phyloP scores from a whole-genome alignment of 2,329 filamentous ascomycete genomes.

The Bipolaris cookei region DNA sequence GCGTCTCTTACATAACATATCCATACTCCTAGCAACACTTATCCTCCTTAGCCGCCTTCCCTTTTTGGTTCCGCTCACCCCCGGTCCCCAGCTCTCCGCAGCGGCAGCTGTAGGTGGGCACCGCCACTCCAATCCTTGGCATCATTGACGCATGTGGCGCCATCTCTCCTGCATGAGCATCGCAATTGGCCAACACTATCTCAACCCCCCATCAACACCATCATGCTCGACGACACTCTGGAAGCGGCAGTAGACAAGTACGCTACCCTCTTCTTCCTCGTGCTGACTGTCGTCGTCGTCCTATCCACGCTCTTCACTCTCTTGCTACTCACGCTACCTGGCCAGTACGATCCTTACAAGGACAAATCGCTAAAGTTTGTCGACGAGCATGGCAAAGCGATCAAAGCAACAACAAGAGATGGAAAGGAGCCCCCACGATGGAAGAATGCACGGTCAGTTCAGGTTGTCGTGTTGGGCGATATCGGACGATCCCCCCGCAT shows the following conservation, averaged over 20 bases:
- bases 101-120: not conserved
- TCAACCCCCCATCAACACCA: conserved; percentile 6
- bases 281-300: conserved; percentile 50
- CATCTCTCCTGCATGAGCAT: conserved; percentile 21
- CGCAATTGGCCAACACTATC: conserved; percentile 23
- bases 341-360: conserved; percentile 56
- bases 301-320: conserved; percentile 58
- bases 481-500: conserved; percentile 96
- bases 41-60: conserved; percentile 22
- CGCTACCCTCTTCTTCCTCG: conserved; percentile 44
- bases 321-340: conserved; percentile 60
- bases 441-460: conserved; percentile 62
- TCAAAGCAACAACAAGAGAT: conserved; percentile 28
- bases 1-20: conserved; percentile 17
- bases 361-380: conserved; percentile 33
- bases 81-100: conserved; percentile 24
- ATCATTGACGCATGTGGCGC: conserved; percentile 13
- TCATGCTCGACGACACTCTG: conserved; percentile 43
- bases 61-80: conserved; percentile 16
- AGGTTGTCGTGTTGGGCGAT: conserved; percentile 91
- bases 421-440: conserved; percentile 28
- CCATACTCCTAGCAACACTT: not conserved
- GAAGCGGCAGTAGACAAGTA: conserved; percentile 15
- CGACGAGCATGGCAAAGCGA: conserved; percentile 34
- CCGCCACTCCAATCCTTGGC: conserved; percentile 11